These are phyloP conservation scores for Starmerella bombicola DNA, from an alignment of 805 yeast genomes.

Conservation along the genomic window DNA sequence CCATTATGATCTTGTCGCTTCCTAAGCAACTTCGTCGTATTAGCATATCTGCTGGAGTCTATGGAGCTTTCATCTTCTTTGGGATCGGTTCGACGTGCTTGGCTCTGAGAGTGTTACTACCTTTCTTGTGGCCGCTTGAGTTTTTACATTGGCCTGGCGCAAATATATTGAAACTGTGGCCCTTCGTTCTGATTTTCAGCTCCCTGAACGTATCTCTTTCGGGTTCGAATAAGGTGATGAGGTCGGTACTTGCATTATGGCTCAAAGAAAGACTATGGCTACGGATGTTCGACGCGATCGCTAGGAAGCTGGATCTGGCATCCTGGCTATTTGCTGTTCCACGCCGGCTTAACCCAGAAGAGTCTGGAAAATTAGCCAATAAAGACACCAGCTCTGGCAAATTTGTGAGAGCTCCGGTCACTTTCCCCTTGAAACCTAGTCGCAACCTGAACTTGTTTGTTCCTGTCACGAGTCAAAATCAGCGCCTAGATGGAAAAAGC, in stretches of 20 bases:
- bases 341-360: constrained; percentile 33
- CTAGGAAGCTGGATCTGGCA: constrained; percentile 14
- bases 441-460: constrained; percentile 59
- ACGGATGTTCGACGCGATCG: constrained; percentile 6
- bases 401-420: constrained; percentile 69
- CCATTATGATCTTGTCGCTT: constrained; percentile 71
- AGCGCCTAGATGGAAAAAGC: constrained; percentile 35
- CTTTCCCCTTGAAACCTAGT: constrained; percentile 51
- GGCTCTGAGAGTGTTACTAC: constrained; percentile 29
- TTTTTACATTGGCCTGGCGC: constrained; percentile 20
- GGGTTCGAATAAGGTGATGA: constrained; percentile 45
- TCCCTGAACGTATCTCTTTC: constrained; percentile 24
- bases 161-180: constrained; percentile 14
- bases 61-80: constrained; percentile 44
- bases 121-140: constrained; percentile 24
- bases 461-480: constrained; percentile 58
- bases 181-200: constrained; percentile 1
- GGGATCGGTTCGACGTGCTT: constrained; percentile 65
- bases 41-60: constrained; percentile 40
- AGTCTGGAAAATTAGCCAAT: constrained; percentile 33
- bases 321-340: constrained; percentile 33
- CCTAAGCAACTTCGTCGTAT: constrained; percentile 60
- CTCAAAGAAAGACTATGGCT: constrained; percentile 28
- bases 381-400: constrained; percentile 67
- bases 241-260: constrained; percentile 45